Evolutionary conservation across 805 yeast species (phyloP), one percentile per base, ranked within the genome.

Genomic region (Clavispora asparagi): DNA sequence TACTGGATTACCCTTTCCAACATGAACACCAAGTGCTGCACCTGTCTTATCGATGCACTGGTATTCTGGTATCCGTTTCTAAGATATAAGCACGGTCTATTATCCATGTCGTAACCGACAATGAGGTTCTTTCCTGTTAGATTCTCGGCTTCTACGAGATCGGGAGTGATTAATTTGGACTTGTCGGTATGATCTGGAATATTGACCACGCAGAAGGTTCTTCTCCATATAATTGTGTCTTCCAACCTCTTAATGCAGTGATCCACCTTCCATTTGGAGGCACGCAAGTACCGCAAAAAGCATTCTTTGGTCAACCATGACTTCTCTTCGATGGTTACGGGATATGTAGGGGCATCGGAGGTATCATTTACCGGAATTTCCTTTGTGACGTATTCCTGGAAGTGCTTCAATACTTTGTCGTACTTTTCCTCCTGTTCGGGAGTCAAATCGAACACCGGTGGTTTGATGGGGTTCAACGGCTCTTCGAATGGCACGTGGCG

Each of bases 21-120:
- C 82, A 79, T 78, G 58, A 70, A 78, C 14, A 79, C 79, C 56
- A 79, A 62, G 49, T 75, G 81, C 51, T 78, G 80, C 2, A 79
- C 81, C 52, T 79, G 83, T 48, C 71, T 68, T 29, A 73, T 65
- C 1, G 78, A 67, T 0, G 82, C 69, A 41, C 73, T 63, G 2
- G 83, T 79, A 54, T 78, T 79, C 51, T 79, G 83, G 49, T 75
- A 70, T 16, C 82, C 83, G 50, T 74, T 75, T 41, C 76, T 68
- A 59, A 79, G 67, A 50, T 73, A 78, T 37, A 77, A 62, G 46
- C 82, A 67, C 1, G 83, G 82, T 48, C 83, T 66, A 48, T 76
- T 71, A 40, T 76, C 77, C 43, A 69, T 67, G 57, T 79, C 83
- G 55, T 70, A 79, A 3, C 83, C 84, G 17, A 79, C 57, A 17